Base-by-base conservation (phyloP, 345 rosid genomes). In the Linum tenue region DNA sequence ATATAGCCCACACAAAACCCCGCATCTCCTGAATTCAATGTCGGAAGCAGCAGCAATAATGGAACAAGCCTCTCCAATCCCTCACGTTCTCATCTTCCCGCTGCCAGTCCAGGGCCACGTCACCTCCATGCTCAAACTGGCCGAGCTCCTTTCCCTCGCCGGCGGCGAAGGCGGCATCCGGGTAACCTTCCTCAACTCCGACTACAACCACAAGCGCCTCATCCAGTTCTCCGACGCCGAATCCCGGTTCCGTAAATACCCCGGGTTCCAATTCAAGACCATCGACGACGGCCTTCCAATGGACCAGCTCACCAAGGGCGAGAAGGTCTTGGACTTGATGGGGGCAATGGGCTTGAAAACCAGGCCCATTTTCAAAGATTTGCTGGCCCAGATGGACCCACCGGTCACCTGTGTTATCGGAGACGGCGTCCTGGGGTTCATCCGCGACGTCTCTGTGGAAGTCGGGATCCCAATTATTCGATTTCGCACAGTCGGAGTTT, bases 91-190 rank as follows among this genome's bases (percentile, higher is more conserved):
- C 8, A 67, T 86, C 6, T 84, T 84, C 57, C 92, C 89, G 0
- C 37, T 85, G 6, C 96, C 91, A 14, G 60, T 68, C 5, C 88
- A 88, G 36, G 86, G 89, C 60, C 91, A 90, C 57, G 82, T 88
- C 11, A 91, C 75, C 81, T 72, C 86, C 68, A 78, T 83, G 88
- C 76, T 90, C 51, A 86, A 84, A 70, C 81, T 88, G 2, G 82
- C 88, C n/a, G 85, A 86, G 70, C 80, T 84, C 16, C 69, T 90
- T 1, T 39, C 60, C 67, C 74, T 79, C 8, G 62, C 76, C 3
- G 86, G 4, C 35, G 8, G 7, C 59, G 31, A 1, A 0, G 59
- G 38, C 60, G 37, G 85, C 64, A 64, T 85, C 31, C 70, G 78
- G 1, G 64, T 88, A 73, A 88, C 96, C 56, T 85, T 91, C 77